A percentile compares a stretch with the other conserved stretches of the same genome.
These are phyloP conservation scores for Pyrrhoderma lamaoense DNA, from an alignment of 1,284 basidiomycete genomes.

Conservation along the genomic window DNA sequence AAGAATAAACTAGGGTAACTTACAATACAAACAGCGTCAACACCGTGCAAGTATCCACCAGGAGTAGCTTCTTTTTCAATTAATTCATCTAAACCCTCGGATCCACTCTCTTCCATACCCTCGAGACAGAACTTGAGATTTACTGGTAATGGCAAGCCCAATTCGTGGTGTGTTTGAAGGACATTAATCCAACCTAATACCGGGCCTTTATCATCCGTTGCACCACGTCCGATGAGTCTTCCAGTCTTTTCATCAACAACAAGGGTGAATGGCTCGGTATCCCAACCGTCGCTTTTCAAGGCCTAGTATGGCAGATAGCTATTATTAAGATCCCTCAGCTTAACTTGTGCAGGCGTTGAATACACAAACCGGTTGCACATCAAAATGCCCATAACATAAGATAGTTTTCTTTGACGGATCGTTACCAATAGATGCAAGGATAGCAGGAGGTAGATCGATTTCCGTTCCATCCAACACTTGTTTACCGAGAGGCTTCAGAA, in stretches of 20 bases:
- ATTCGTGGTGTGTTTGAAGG: slow-evolving; percentile 77
- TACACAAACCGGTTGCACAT: slow-evolving; percentile 68
- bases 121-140: slow-evolving; percentile 95
- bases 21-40: slow-evolving; percentile 95
- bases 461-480: slow-evolving; percentile 78
- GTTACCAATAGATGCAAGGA: slow-evolving; percentile 74
- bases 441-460: slow-evolving; percentile 76
- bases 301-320: slow-evolving; percentile 23
- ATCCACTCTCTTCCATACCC: slow-evolving; percentile 98
- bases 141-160: slow-evolving; percentile 78
- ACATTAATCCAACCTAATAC: slow-evolving; percentile 94
- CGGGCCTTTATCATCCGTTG: slow-evolving; percentile 92
- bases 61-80: slow-evolving; percentile 73
- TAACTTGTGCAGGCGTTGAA: neutral
- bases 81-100: slow-evolving; percentile 88
- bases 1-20: slow-evolving; percentile 26
- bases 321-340: neutral
- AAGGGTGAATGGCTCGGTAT: slow-evolving; percentile 85
- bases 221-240: slow-evolving; percentile 82
- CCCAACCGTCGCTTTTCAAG: slow-evolving; percentile 81
- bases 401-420: slow-evolving; percentile 89
- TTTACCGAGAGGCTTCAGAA: slow-evolving; percentile 69
- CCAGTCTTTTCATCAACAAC: slow-evolving; percentile 61
- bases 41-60: slow-evolving; percentile 80
- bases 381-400: slow-evolving; percentile 87